A percentile compares a stretch with the other conserved stretches of the same genome.
Evolutionary conservation across 176 grass and related monocot species (phyloP).

Genomic region (Cenchrus purpureus): DNA sequence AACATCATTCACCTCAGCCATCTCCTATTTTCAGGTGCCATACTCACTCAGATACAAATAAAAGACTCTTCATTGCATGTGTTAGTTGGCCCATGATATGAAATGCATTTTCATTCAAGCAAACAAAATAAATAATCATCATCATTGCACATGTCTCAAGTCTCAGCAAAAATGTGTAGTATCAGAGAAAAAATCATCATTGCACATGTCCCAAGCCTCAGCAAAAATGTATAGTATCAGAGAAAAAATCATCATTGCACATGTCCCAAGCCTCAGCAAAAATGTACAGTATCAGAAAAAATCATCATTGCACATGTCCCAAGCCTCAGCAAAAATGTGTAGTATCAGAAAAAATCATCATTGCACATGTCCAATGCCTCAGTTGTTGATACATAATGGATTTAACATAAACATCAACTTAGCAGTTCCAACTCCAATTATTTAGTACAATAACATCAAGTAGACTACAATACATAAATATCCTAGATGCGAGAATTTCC

Average conservation of each 20-base stretch:
- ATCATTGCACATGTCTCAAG: background rate
- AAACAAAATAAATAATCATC: background rate
- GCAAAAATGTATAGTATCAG: no score
- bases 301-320: no score
- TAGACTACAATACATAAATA: no score
- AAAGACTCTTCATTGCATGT: background rate
- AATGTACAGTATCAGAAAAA: no score
- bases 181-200: background rate
- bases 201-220: background rate
- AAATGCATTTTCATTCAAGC: background rate
- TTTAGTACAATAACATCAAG: no score
- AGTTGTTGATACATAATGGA: no score
- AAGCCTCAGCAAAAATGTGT: no score
- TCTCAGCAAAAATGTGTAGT: background rate
- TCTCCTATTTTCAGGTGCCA: background rate
- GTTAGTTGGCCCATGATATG: background rate
- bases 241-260: no score
- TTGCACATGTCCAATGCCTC: background rate
- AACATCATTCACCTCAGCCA: background rate
- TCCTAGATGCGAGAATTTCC: no score
- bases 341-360: background rate
- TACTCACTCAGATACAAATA: background rate
- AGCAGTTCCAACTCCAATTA: no score
- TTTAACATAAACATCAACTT: no score
- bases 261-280: no score